Conservation (phyloP, 768 basidiomycete genomes). For the Naganishia friedmannii region DNA sequence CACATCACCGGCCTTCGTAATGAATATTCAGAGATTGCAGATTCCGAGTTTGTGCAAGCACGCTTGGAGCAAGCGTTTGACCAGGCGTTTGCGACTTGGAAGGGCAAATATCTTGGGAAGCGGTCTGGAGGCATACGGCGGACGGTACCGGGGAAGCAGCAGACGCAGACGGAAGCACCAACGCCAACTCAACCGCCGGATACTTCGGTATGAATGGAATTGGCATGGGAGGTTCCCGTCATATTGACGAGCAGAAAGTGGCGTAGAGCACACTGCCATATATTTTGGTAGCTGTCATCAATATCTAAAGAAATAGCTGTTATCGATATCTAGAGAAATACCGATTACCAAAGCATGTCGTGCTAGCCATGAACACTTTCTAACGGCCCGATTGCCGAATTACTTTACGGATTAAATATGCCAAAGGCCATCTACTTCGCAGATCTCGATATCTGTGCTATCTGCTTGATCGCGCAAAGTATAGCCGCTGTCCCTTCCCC, state of each 20-base stretch:
- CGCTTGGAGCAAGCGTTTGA: slow-evolving; percentile 27
- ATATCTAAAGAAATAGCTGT: too few species aligned
- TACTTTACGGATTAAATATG: not conserved
- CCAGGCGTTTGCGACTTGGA: slow-evolving; percentile 29
- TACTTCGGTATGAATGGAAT: too few species aligned
- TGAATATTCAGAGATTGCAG: slow-evolving; percentile 19
- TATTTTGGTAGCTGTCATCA: too few species aligned
- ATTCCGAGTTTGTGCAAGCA: slow-evolving; percentile 16
- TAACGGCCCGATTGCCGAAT: too few species aligned
- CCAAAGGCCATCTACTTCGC: not conserved
- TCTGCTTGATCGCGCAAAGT: not conserved
- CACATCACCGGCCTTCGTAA: slow-evolving; percentile 22
- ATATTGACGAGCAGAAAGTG: too few species aligned
- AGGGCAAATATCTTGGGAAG: slow-evolving; percentile 22
- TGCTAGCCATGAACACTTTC: too few species aligned
- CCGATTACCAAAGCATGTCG: too few species aligned
- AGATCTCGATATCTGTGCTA: not conserved
- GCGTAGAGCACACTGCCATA: too few species aligned
- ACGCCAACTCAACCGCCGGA: not conserved
- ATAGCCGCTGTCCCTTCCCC: slow-evolving; percentile 24
- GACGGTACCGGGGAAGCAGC: not conserved
- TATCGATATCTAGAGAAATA: too few species aligned
- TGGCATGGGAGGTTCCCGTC: too few species aligned
- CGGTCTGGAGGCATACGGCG: slow-evolving; percentile 13
- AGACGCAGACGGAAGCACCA: not conserved